Conservation (phyloP, 2,329 filamentous ascomycete species). For the Phyllosticta paracitricarpa region DNA sequence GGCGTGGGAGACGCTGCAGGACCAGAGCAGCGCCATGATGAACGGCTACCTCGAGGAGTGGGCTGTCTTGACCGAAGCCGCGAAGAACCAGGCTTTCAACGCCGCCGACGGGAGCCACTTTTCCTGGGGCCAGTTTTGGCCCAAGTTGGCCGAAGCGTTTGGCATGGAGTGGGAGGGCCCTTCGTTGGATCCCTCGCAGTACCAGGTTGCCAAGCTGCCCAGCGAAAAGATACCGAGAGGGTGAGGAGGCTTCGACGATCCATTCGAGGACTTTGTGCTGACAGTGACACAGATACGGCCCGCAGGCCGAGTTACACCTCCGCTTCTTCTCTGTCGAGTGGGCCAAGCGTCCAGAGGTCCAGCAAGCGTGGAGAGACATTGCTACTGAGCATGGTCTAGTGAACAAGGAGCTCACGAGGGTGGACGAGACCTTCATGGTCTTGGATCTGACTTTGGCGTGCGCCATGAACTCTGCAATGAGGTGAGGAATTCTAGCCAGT, state of each 20-base stretch:
- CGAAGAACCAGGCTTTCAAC: constrained; percentile 41
- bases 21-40: constrained; percentile 36
- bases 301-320: constrained; percentile 28
- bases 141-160: constrained; percentile 37
- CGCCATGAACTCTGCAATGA: constrained; percentile 18
- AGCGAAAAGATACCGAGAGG: constrained; percentile 23
- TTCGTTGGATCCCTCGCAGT: constrained; percentile 15
- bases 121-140: constrained; percentile 41
- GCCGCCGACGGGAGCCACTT: constrained; percentile 36
- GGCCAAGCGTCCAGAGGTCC: constrained; percentile 35
- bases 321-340: constrained; percentile 37
- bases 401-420: constrained; percentile 33
- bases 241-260: constrained; percentile 8
- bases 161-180: constrained; percentile 29
- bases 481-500: not conserved
- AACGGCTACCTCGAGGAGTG: constrained; percentile 43
- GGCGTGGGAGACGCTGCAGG: constrained; percentile 35
- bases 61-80: constrained; percentile 34
- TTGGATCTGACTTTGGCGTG: constrained; percentile 32
- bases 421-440: constrained; percentile 38
- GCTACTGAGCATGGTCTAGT: constrained; percentile 32
- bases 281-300: constrained; percentile 21
- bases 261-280: not conserved
- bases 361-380: constrained; percentile 37
- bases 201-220: constrained; percentile 15